Conservation (phyloP, 2,329 filamentous ascomycete species). For the Stemphylium vesicarium region DNA sequence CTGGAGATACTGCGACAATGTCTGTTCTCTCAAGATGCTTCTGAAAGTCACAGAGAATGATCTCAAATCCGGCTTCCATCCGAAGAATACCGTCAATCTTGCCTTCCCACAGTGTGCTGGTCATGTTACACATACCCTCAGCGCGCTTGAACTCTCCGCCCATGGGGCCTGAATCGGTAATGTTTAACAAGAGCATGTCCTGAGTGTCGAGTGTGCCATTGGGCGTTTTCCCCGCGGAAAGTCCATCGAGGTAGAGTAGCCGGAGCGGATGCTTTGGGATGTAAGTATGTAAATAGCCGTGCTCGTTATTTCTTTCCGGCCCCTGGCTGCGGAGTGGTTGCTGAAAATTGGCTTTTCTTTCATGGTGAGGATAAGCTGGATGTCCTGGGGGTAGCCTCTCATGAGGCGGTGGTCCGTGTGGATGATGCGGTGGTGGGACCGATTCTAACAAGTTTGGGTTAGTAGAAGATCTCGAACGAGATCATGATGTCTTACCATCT, state of each 20-base stretch:
- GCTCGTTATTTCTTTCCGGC: background rate
- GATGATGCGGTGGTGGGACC: too few relatives aligned
- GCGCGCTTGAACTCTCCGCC: constrained; percentile 61
- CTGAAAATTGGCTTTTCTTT: constrained; percentile 6
- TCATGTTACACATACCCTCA: constrained; percentile 61
- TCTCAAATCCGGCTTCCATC: constrained; percentile 74
- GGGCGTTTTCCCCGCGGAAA: constrained; percentile 68
- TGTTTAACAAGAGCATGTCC: constrained; percentile 64
- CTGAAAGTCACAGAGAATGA: constrained; percentile 70
- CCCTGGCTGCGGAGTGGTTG: constrained; percentile 1
- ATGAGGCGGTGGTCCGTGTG: too few relatives aligned
- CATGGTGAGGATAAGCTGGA: background rate
- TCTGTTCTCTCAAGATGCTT: constrained; percentile 40
- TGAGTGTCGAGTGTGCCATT: constrained; percentile 73
- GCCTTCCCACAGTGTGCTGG: constrained; percentile 56
- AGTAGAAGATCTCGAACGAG: too few relatives aligned
- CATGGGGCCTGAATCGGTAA: constrained; percentile 31
- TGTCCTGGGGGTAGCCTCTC: too few relatives aligned
- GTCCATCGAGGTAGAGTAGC: constrained; percentile 73
- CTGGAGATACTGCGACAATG: constrained; percentile 14
- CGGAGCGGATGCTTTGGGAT: constrained; percentile 62
- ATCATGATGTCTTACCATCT: too few relatives aligned
- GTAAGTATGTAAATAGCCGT: constrained; percentile 72
- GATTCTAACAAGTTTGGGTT: too few relatives aligned
- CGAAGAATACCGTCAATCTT: constrained; percentile 69